A percentile compares a stretch with the other conserved stretches of the same genome.
These are phyloP conservation scores for Arabidopsis arenosa DNA, from an alignment of 345 rosid genomes.

Conservation along the genomic window DNA sequence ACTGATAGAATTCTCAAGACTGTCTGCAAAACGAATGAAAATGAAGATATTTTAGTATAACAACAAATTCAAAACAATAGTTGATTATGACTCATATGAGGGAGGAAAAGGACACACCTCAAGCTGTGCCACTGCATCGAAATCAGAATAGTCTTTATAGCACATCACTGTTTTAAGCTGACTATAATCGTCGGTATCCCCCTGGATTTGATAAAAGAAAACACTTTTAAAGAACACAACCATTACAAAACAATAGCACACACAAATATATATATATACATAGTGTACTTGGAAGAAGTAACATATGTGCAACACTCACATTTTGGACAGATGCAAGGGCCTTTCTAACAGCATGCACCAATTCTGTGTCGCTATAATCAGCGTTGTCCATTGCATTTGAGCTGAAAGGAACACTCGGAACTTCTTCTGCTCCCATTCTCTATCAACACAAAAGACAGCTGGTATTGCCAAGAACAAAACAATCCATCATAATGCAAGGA, in stretches of 20 bases:
- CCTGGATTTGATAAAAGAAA: constrained; percentile 48
- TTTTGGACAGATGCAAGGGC: constrained; percentile 53
- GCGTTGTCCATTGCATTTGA: constrained; percentile 42
- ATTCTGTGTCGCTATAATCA: constrained; percentile 52
- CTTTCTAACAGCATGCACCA: constrained; percentile 53
- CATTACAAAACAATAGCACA: background rate
- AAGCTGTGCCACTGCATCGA: constrained; percentile 61
- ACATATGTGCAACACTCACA: constrained; percentile 40
- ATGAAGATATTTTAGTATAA: constrained; percentile 14
- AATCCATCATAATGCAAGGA: background rate
- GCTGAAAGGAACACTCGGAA: constrained; percentile 1
- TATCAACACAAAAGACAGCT: constrained; percentile 3
- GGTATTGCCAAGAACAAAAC: background rate
- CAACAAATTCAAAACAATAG: background rate
- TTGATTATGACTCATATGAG: background rate
- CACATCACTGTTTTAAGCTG: constrained; percentile 61
- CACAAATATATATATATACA: background rate
- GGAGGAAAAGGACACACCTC: constrained; percentile 50
- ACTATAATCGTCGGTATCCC: constrained; percentile 54
- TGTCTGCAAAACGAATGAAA: constrained; percentile 48
- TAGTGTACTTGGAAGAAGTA: background rate
- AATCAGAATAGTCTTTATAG: constrained; percentile 47
- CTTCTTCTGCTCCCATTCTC: constrained; percentile 44
- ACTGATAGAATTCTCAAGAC: constrained; percentile 65
- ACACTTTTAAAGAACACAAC: background rate